A percentile compares a stretch with the other conserved stretches of the same genome.
These are phyloP conservation scores for Sporopachydermia quercuum DNA, from an alignment of 805 yeast species.

Conservation along the genomic window DNA sequence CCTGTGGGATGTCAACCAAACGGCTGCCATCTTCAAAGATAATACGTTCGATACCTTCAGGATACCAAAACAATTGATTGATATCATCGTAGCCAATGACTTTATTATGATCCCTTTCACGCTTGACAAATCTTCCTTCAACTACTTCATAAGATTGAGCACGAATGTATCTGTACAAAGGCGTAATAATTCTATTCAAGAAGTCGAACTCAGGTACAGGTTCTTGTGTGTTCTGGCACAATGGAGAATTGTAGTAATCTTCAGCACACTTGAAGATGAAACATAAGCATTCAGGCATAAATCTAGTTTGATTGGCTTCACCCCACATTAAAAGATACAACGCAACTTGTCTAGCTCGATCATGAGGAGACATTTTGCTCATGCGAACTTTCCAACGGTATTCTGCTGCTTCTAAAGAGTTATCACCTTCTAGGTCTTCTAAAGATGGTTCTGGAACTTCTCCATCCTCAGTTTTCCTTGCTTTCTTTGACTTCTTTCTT, in stretches of 20 bases:
- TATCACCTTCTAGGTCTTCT: conserved; percentile 54
- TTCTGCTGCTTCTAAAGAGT: conserved; percentile 61
- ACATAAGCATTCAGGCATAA: conserved; percentile 80
- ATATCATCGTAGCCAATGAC: conserved; percentile 86
- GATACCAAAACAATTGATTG: conserved; percentile 98
- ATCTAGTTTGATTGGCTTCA: conserved; percentile 77
- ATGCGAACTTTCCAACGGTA: conserved; percentile 62
- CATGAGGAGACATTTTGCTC: conserved; percentile 35
- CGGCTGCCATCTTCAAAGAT: conserved; percentile 85
- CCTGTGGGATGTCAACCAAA: conserved; percentile 76
- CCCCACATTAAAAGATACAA: conserved; percentile 59
- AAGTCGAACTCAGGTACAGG: conserved; percentile 49
- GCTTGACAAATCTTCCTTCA: conserved; percentile 42
- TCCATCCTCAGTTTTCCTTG: conserved; percentile 30
- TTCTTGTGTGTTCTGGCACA: conserved; percentile 61
- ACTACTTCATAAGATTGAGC: conserved; percentile 48
- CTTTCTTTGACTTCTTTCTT: conserved; percentile 30
- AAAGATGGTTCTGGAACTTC: conserved; percentile 45
- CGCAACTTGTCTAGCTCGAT: conserved; percentile 51
- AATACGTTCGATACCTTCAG: conserved; percentile 93
- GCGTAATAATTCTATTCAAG: conserved; percentile 84
- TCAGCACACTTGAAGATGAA: conserved; percentile 90
- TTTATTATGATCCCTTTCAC: conserved; percentile 54
- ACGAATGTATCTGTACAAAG: conserved; percentile 55
- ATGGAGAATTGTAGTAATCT: conserved; percentile 79